These are phyloP conservation scores for Litsea cubeba DNA, from an alignment of 164 flowering plant species.

Conservation along the genomic window DNA sequence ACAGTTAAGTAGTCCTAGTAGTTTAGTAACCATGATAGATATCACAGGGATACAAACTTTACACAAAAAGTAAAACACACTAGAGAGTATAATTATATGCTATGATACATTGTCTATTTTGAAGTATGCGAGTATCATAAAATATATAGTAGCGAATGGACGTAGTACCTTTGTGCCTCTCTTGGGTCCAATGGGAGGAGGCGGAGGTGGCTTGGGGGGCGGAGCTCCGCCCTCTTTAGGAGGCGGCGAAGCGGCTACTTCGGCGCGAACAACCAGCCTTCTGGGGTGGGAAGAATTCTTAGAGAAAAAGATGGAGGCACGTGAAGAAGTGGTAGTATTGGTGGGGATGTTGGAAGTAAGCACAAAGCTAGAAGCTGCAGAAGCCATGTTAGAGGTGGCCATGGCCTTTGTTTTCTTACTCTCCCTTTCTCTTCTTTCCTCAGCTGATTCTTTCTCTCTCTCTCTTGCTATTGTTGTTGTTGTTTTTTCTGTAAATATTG, in stretches of 20 bases:
- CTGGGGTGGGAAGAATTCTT: constrained; percentile 3
- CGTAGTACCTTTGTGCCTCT: constrained; percentile 74
- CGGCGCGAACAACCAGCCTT: constrained; percentile 64
- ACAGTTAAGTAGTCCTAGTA: neutral
- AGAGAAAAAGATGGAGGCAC: constrained; percentile 24
- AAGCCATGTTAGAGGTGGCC: constrained; percentile 70
- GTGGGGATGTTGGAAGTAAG: constrained; percentile 34
- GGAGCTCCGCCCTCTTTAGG: constrained; percentile 35
- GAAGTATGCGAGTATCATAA: too few species aligned
- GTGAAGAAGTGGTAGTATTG: constrained; percentile 24
- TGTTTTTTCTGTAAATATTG: neutral
- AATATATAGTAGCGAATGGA: neutral
- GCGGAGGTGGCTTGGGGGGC: constrained; percentile 39
- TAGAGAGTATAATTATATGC: too few species aligned
- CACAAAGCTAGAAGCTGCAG: constrained; percentile 62
- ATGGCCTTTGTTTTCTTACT: constrained; percentile 16
- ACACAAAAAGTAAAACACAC: neutral
- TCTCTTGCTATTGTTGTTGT: neutral
- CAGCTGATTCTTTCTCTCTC: neutral
- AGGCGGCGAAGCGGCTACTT: constrained; percentile 42
- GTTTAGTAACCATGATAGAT: neutral
- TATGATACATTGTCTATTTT: too few species aligned
- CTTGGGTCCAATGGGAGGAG: constrained; percentile 94
- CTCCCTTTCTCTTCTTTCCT: neutral
- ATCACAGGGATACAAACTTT: too few species aligned